Percentiles rank a stretch among this genome's conserved stretches.
phyloP scores from a whole-genome alignment of 2,329 filamentous ascomycete species.

The Chrysoporthe cubensis region DNA sequence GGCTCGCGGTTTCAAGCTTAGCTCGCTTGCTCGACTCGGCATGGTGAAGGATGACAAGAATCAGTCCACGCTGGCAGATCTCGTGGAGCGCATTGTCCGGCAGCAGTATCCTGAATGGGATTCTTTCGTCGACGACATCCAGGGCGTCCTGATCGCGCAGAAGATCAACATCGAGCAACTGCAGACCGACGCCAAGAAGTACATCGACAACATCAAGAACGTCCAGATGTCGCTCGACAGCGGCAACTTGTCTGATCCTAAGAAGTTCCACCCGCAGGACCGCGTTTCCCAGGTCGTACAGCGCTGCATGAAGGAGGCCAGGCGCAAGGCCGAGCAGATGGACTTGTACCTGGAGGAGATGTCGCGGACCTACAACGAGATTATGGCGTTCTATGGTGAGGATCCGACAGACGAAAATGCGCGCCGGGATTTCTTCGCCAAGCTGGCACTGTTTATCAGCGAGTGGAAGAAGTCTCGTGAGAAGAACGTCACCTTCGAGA shows the following conservation, averaged over 20 bases:
- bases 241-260: slow-evolving; percentile 92
- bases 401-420: slow-evolving; percentile 90
- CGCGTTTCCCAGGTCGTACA: slow-evolving; percentile 91
- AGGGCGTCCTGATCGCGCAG: slow-evolving; percentile 74
- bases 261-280: slow-evolving; percentile 97
- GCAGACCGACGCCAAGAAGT: slow-evolving; percentile 82
- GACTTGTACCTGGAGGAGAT: slow-evolving; percentile 92
- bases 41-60: slow-evolving; percentile 99
- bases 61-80: slow-evolving; percentile 90
- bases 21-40: slow-evolving; percentile 85
- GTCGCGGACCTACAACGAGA: slow-evolving; percentile 88
- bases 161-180: slow-evolving; percentile 97
- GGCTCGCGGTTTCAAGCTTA: slow-evolving; percentile 95
- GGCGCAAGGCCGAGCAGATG: slow-evolving; percentile 95
- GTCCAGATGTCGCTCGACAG: slow-evolving; percentile 90
- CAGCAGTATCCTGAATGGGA: slow-evolving; percentile 98
- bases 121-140: slow-evolving; percentile 82
- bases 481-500: slow-evolving; percentile 86
- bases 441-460: slow-evolving; percentile 84
- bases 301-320: slow-evolving; percentile 92
- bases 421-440: slow-evolving; percentile 93
- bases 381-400: slow-evolving; percentile 96
- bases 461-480: slow-evolving; percentile 97
- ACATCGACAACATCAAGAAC: slow-evolving; percentile 94
- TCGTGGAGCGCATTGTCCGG: slow-evolving; percentile 94